These are phyloP conservation scores for Penicillium aurantiogriseum DNA, from an alignment of 2,329 filamentous ascomycete genomes.

Conservation along the genomic window DNA sequence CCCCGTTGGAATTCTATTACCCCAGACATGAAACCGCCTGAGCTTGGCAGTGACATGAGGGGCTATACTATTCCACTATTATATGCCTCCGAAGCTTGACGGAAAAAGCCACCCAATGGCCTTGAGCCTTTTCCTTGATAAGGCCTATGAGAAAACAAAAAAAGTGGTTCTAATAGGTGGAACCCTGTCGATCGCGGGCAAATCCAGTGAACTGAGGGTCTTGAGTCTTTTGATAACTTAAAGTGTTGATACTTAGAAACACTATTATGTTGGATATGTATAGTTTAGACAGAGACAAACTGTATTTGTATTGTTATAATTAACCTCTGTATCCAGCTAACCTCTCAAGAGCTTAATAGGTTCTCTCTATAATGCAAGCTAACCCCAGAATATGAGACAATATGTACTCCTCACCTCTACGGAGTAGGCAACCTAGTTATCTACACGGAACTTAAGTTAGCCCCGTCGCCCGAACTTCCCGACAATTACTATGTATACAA, in stretches of 20 bases:
- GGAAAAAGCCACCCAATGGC: not conserved
- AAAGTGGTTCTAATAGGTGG: not conserved
- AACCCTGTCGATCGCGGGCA: not conserved
- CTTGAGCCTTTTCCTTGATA: not conserved
- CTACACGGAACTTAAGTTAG: not conserved
- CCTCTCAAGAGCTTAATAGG: not conserved
- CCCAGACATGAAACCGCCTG: not conserved
- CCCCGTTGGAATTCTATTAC: not conserved
- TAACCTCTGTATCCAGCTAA: not conserved
- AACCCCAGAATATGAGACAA: not conserved
- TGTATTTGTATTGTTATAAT: not conserved
- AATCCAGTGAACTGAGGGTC: not conserved
- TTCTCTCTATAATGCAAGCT: not conserved
- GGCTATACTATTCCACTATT: not conserved
- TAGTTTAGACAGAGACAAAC: not conserved
- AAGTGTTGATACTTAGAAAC: not conserved
- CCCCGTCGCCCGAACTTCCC: not conserved
- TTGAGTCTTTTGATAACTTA: not conserved
- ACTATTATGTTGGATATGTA: not conserved
- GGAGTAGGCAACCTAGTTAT: not conserved
- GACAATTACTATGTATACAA: not conserved
- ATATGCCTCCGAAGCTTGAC: not conserved
- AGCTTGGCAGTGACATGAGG: not conserved
- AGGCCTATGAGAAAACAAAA: not conserved
- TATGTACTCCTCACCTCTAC: not conserved